phyloP scores from a whole-genome alignment of 2,329 filamentous ascomycete genomes.

The Pseudocercospora macadamiae region DNA sequence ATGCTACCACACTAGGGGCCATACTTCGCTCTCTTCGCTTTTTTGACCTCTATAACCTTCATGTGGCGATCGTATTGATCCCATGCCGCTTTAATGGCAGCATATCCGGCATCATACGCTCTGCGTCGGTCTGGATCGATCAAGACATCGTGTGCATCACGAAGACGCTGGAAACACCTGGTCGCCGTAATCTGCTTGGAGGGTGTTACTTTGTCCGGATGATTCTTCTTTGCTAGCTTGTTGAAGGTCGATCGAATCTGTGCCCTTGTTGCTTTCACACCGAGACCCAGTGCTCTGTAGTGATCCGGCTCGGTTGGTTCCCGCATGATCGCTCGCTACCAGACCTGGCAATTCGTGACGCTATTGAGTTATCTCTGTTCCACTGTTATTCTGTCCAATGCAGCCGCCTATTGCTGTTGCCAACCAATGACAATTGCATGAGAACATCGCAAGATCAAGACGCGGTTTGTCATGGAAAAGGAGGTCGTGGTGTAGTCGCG shows the following conservation, averaged over 20 bases:
- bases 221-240: constrained; percentile 11
- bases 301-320: constrained; percentile 12
- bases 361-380: too few relatives aligned
- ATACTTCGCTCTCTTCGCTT: neutral
- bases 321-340: too few relatives aligned
- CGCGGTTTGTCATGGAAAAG: too few relatives aligned
- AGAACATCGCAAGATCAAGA: too few relatives aligned
- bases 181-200: neutral
- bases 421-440: too few relatives aligned
- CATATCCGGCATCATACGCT: neutral
- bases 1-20: too few relatives aligned
- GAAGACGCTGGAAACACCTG: constrained; percentile 5
- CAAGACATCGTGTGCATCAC: constrained; percentile 7
- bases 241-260: constrained; percentile 9
- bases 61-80: constrained; percentile 7
- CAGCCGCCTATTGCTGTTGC: too few relatives aligned
- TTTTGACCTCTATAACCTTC: neutral
- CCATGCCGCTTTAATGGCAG: constrained; percentile 12
- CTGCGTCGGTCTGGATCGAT: neutral
- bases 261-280: neutral
- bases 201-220: constrained; percentile 10
- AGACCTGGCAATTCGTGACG: too few relatives aligned
- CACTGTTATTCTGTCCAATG: too few relatives aligned
- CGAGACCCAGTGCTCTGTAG: constrained; percentile 11
- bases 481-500: too few relatives aligned